Base-by-base conservation (phyloP, 345 rosid species). In the Cochlearia excelsa region DNA sequence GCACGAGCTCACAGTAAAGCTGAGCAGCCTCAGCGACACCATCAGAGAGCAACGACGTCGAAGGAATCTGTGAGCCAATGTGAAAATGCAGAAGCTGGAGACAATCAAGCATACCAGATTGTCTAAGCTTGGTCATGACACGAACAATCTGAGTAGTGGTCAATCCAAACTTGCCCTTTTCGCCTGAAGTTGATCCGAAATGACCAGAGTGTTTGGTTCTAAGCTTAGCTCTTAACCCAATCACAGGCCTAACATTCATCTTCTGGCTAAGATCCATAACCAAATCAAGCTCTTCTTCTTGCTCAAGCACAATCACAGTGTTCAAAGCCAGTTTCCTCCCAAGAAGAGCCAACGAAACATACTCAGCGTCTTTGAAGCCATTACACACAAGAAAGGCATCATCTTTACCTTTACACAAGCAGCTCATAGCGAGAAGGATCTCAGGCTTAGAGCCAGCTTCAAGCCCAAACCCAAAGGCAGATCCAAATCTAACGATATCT, bases 311-410 rank as follows among this genome's bases (percentile, higher is more conserved):
- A 39, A 39, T 39, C 43, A 39, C 43, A 1, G 43, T 39, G 43
- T 39, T 39, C 43, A 39, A 39, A 7, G 43, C 43, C 43, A 39
- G 43, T 39, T 39, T 39, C n/a, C 43, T 39, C 43, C 43, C 43
- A 9, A 39, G 43, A 10, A 39, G 2, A 39, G 43, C 43, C n/a
- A 39, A 39, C 1, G 43, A 39, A 2, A 39, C 9, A 3, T 39
- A 39, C 43, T 39, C 43, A 39, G 43, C 43, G 43, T 39, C 43
- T 39, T 39, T 39, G n/a, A 39, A 39, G 5, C 43, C 43, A 39
- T 39, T 39, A 39, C 43, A 39, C n/a, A 39, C 43, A 8, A 39
- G 43, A 39, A 39, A 39, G 2, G 43, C 43, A 39, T 39, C 43
- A 39, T 10, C n/a, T 1, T 39, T 9, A 39, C 43, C 43, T 39